Base-by-base conservation (phyloP, 768 basidiomycete genomes). In the Termitomyces sp. region DNA sequence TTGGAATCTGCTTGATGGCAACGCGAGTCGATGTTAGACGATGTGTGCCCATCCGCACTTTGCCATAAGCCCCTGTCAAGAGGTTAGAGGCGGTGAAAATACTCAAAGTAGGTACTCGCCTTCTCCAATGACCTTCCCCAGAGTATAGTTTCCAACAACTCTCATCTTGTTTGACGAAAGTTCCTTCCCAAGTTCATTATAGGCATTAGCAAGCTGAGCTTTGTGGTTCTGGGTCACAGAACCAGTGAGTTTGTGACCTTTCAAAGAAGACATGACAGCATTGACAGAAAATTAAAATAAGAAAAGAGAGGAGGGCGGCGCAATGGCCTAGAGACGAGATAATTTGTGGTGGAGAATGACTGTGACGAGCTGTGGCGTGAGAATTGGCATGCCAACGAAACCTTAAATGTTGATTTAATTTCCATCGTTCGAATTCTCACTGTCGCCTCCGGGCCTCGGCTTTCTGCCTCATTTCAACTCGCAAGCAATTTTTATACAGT, bases 1-100 rank as follows among this genome's bases (percentile, higher is more conserved):
- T 98, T 42, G 96, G 94, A 65, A 98, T 96, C 75, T 98, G 96
- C 77, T 99, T 99, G 78, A 99, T 89, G 59, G 96, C 96, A 67
- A 96, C 96, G 56, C 94, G 86, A 49, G 89, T 89, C 7, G 90
- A 91, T 2, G 96, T 95, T 51, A 98, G 81, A 61, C 96, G 90
- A 73, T 99, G 95, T 0, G 91, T 94, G 57, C 95, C 97, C 71
- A 99, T 81, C 56, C 95, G 87, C 36, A 98, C 96, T 71, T 94
- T 96, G 42, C 96, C 96, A 73, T 96, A 98, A 49, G 96, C 88
- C 64, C 96, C 96, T 96, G 62, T 56, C 32, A 37, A 52, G 14
- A 47, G 52, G 15, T 62, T 52, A 61, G 45, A 64, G 49, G 60
- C 9, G 31, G 6, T 62, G 43, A 59, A 52, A 54, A 58, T 47